A percentile compares a stretch with the other conserved stretches of the same genome.
phyloP scores from a whole-genome alignment of 1,284 basidiomycete genomes.

The Entoloma clypeatum region DNA sequence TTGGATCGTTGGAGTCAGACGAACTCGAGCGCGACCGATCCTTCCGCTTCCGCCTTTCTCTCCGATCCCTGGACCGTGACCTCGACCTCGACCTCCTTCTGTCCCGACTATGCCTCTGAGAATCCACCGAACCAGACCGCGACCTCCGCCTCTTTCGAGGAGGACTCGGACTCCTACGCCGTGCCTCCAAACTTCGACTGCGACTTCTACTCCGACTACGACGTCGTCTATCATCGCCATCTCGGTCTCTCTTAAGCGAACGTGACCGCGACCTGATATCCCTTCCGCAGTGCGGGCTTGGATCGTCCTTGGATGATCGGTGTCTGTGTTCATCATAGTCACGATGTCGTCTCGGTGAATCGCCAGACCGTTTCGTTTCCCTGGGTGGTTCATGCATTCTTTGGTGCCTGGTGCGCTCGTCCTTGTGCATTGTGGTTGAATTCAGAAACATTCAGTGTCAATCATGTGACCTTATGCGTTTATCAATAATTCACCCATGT shows the following conservation, averaged over 20 bases:
- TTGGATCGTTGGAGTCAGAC: conserved; percentile 37
- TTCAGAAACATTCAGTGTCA: too few relatives aligned
- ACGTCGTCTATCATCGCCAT: conserved; percentile 7
- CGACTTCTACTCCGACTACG: conserved; percentile 13
- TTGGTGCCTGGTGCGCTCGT: too few relatives aligned
- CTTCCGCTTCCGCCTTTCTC: conserved; percentile 24
- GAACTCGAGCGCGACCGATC: conserved; percentile 33
- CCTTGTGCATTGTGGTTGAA: too few relatives aligned
- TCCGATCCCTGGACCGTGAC: conserved; percentile 32
- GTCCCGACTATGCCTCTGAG: conserved; percentile 3
- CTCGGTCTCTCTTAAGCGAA: neutral
- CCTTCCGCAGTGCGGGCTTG: neutral
- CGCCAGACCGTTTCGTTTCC: neutral
- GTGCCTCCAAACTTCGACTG: conserved; percentile 1
- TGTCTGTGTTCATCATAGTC: neutral
- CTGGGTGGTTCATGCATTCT: neutral
- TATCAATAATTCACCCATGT: too few relatives aligned
- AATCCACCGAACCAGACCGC: conserved; percentile 20
- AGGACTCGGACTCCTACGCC: conserved; percentile 15
- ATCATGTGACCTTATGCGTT: too few relatives aligned
- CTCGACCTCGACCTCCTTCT: conserved; percentile 24
- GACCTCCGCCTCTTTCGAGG: conserved; percentile 19
- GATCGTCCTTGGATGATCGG: neutral
- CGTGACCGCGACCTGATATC: neutral
- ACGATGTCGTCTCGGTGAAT: conserved; percentile 1